A percentile compares a stretch with the other conserved stretches of the same genome.
These are phyloP conservation scores for Kickxella alabastrina DNA, from an alignment of 192 early-diverging fungal species.

Conservation along the genomic window DNA sequence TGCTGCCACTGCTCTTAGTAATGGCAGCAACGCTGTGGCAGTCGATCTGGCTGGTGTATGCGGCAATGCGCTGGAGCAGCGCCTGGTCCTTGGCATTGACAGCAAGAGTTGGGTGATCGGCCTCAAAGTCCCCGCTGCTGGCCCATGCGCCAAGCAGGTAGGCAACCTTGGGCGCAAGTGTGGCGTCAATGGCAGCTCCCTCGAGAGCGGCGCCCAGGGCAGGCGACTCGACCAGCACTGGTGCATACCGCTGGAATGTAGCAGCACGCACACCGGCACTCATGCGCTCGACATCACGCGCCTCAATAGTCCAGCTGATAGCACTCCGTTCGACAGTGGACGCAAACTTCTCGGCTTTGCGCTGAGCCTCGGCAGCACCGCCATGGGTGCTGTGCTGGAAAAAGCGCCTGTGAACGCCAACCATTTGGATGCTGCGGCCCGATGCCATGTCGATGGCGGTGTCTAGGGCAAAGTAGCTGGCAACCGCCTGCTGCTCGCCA, in stretches of 20 bases:
- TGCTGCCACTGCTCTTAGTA: neutral
- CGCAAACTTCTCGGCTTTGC: conserved; percentile 15
- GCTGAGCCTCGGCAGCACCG: conserved; percentile 5
- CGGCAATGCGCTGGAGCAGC: conserved; percentile 15
- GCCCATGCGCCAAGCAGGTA: conserved; percentile 32
- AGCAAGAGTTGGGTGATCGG: neutral
- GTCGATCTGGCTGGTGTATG: neutral
- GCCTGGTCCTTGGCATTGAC: conserved; percentile 5
- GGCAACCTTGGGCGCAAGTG: conserved; percentile 10
- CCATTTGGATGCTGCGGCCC: conserved; percentile 16
- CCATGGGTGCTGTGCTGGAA: conserved; percentile 15
- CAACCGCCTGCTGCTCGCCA: conserved; percentile 9
- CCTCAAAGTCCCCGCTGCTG: neutral
- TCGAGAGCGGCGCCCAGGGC: neutral
- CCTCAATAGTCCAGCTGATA: conserved; percentile 37
- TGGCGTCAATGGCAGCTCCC: conserved; percentile 7
- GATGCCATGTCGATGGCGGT: conserved; percentile 1
- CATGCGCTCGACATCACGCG: conserved; percentile 35
- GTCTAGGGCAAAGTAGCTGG: conserved; percentile 24
- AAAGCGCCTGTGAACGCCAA: conserved; percentile 1
- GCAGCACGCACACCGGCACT: conserved; percentile 13
- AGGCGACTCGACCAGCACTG: conserved; percentile 21
- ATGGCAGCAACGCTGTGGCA: neutral
- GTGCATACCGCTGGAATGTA: conserved; percentile 24
- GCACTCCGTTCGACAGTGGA: neutral